A percentile compares a stretch with the other conserved stretches of the same genome.
Evolutionary conservation across 805 yeast species (phyloP).

Genomic region (Trichomonascus vanleenenianus): DNA sequence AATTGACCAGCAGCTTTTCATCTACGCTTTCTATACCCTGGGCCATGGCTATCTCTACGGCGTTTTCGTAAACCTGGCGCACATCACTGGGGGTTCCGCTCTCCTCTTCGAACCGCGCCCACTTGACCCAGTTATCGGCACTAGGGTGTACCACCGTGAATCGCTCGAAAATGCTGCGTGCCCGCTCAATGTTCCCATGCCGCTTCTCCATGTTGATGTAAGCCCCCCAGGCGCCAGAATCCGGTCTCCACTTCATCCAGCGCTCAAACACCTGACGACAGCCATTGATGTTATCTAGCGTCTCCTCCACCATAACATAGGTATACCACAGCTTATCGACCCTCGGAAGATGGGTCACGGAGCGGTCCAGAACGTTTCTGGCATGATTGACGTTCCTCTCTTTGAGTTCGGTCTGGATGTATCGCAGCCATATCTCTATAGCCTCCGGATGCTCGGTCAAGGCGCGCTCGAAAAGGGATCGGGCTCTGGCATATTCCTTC

Average conservation of each 20-base stretch:
- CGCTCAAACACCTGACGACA: slow-evolving; percentile 61
- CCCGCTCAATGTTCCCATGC: slow-evolving; percentile 50
- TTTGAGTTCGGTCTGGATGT: slow-evolving; percentile 70
- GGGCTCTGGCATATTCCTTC: slow-evolving; percentile 67
- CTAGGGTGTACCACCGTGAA: slow-evolving; percentile 48
- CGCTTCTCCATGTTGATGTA: slow-evolving; percentile 67
- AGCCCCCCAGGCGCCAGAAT: slow-evolving; percentile 59
- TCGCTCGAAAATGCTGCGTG: slow-evolving; percentile 48
- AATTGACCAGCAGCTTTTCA: slow-evolving; percentile 37
- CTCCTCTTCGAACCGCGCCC: slow-evolving; percentile 65
- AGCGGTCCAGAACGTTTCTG: slow-evolving; percentile 73
- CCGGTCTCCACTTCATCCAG: slow-evolving; percentile 79
- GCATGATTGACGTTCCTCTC: slow-evolving; percentile 79
- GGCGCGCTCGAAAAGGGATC: slow-evolving; percentile 86
- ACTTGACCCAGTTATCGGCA: slow-evolving; percentile 58
- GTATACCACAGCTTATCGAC: slow-evolving; percentile 82
- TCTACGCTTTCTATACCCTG: slow-evolving; percentile 25
- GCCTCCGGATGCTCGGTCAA: slow-evolving; percentile 65
- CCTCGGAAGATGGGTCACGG: slow-evolving; percentile 63
- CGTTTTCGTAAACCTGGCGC: slow-evolving; percentile 59
- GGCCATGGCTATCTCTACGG: slow-evolving; percentile 45
- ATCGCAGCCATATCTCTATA: slow-evolving; percentile 75
- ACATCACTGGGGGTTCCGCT: slow-evolving; percentile 40
- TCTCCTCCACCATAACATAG: slow-evolving; percentile 77
- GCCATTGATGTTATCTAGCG: slow-evolving; percentile 52